These are phyloP conservation scores for Gastrolobium bilobum DNA, from an alignment of 306 rosid species.

Conservation along the genomic window DNA sequence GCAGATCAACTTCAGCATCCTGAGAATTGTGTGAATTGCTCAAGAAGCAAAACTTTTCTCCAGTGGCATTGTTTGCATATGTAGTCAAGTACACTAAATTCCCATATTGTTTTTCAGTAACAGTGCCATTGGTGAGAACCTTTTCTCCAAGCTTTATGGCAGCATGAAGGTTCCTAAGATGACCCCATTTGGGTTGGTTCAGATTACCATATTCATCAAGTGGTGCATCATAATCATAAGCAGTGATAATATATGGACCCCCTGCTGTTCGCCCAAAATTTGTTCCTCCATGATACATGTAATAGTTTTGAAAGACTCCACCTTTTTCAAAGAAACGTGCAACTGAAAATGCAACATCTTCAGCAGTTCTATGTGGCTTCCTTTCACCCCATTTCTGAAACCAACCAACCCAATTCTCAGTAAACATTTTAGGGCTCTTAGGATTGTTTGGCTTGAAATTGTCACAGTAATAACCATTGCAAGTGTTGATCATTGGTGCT, in stretches of 20 bases:
- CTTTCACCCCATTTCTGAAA: conserved; percentile 8
- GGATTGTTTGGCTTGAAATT: neutral
- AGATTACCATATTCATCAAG: conserved; percentile 5
- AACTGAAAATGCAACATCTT: neutral
- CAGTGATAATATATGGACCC: neutral
- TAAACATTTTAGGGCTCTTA: neutral
- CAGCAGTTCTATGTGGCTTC: neutral
- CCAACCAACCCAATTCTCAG: neutral
- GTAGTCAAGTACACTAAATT: neutral
- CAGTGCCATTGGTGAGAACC: neutral
- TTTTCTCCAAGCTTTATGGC: neutral
- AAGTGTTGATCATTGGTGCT: no score
- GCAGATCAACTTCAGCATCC: neutral
- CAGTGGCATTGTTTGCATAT: neutral
- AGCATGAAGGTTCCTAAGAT: neutral
- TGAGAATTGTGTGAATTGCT: neutral
- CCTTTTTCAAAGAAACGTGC: neutral
- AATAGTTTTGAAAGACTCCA: neutral
- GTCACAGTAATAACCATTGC: no score
- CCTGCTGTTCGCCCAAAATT: neutral
- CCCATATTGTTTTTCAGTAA: neutral
- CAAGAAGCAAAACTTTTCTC: conserved; percentile 8
- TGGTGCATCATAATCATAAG: neutral
- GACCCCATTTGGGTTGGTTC: conserved; percentile 9
- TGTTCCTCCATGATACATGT: conserved; percentile 9